Evolutionary conservation across 257 asterid genomes (phyloP), one percentile per base, ranked within the genome.

Genomic region (Solanum bulbocastanum): DNA sequence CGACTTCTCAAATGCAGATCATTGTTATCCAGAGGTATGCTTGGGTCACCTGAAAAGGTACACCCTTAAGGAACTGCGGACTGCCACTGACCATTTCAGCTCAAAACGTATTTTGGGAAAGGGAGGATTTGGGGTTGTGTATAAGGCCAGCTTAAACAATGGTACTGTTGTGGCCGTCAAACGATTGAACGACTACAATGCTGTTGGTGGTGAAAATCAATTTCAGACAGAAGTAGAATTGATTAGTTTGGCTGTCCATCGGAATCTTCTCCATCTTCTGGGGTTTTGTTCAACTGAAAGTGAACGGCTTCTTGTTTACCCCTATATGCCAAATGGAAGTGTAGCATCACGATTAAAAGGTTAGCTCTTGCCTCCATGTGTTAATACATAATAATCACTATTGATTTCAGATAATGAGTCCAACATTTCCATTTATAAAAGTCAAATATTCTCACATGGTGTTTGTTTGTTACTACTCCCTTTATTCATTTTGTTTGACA

Each of bases 211-310:
- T 49, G 99, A 97, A 88, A 93, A 94, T 68, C 99, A 97, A 92
- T 97, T 97, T 85, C 99, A 97, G 88, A 97, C 98, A 12, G 99
- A 97, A 91, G 98, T 96, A 0, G 98, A 96, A 91, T 91, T 94
- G 25, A 96, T 96, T 90, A 96, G 98, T 89, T 90, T 96, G 88
- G 99, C 99, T 23, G 98, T 96, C 37, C 98, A 96, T 89, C 91
- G 96, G 74, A 96, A 96, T 90, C 99, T 96, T 88, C 97, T 96
- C 58, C 95, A 94, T 10, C 98, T 96, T 27, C 93, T 93, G 98
- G 99, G 99, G 3, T 96, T 95, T 88, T 96, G 99, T 86, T 94
- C 96, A 36, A 94, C 98, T 25, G 98, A 94, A 91, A 94, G 94
- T 33, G 98, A 96, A 89, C 93, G 98, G 25, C 96, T 96, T 49